Conservation (phyloP, 2,329 filamentous ascomycete genomes). For the Fusarium coicis region DNA sequence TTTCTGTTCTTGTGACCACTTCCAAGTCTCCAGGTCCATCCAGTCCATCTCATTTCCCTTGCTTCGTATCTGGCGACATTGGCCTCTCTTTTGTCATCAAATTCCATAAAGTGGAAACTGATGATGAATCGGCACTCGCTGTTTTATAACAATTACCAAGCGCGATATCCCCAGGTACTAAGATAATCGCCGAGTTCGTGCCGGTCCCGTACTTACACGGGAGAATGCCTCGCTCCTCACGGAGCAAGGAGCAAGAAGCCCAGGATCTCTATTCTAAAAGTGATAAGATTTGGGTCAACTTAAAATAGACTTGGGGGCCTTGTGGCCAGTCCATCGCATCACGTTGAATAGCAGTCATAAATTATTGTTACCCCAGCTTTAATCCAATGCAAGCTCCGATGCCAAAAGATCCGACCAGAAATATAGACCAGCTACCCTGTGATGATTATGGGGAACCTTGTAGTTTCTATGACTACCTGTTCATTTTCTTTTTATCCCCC, state of each 20-base stretch:
- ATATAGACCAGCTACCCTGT: background rate
- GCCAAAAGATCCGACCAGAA: background rate
- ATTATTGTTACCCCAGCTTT: too few species aligned
- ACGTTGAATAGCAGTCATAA: background rate
- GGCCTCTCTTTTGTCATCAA: background rate
- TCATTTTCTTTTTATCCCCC: background rate
- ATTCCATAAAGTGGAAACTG: constrained; percentile 17
- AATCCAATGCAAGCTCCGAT: background rate
- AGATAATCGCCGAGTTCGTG: background rate
- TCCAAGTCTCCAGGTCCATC: background rate
- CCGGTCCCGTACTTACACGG: background rate
- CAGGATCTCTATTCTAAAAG: background rate
- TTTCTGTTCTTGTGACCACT: background rate
- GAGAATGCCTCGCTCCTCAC: background rate
- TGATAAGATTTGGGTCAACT: background rate
- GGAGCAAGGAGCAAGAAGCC: background rate
- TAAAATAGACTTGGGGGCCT: background rate
- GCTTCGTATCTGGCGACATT: background rate
- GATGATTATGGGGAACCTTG: background rate
- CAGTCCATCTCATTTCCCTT: background rate
- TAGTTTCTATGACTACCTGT: background rate
- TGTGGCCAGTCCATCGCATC: too few species aligned
- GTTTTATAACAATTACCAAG: constrained; percentile 8
- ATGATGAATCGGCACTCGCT: constrained; percentile 1
- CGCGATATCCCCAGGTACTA: background rate